Evolutionary conservation across 1,284 basidiomycete genomes (phyloP).

Genomic region (Microbotryum intermedium): DNA sequence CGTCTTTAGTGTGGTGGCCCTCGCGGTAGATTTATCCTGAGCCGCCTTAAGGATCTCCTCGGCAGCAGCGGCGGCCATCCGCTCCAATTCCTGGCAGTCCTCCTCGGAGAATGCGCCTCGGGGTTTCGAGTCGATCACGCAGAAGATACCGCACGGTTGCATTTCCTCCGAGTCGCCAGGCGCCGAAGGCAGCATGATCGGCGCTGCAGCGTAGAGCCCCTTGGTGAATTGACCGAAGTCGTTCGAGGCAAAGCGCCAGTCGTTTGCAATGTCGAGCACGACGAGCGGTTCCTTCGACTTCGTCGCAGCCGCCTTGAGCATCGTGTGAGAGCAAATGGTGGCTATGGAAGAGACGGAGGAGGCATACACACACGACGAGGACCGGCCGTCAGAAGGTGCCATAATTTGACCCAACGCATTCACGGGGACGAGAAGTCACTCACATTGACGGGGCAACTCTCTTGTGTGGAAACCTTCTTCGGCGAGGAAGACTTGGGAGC

Average conservation of each 20-base stretch:
- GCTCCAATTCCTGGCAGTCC: conserved; percentile 15
- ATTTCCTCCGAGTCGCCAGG: conserved; percentile 15
- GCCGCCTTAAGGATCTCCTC: conserved; percentile 12
- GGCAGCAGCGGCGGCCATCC: conserved; percentile 19
- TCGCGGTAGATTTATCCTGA: not conserved
- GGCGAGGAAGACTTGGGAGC: conserved; percentile 20
- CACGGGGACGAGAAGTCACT: not conserved
- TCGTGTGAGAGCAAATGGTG: conserved; percentile 21
- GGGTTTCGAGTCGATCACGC: conserved; percentile 19
- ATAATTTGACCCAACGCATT: not conserved
- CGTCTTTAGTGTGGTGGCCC: not conserved
- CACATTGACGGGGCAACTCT: conserved; percentile 9
- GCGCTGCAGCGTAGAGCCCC: conserved; percentile 27
- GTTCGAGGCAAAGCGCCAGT: conserved; percentile 25
- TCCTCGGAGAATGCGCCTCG: conserved; percentile 6
- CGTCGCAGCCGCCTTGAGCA: conserved; percentile 19
- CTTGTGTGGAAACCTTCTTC: conserved; percentile 8
- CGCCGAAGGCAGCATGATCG: conserved; percentile 22
- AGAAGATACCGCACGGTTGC: conserved; percentile 25
- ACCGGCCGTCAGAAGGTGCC: not conserved
- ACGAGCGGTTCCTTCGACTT: conserved; percentile 21
- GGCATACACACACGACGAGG: not conserved
- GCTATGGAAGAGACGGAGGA: not conserved
- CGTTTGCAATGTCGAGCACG: conserved; percentile 21
- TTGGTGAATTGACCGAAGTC: conserved; percentile 14